Evolutionary conservation across 305 asterid genomes (phyloP), one percentile per base, ranked within the genome.

Genomic region (Solanum aculeatissimum): DNA sequence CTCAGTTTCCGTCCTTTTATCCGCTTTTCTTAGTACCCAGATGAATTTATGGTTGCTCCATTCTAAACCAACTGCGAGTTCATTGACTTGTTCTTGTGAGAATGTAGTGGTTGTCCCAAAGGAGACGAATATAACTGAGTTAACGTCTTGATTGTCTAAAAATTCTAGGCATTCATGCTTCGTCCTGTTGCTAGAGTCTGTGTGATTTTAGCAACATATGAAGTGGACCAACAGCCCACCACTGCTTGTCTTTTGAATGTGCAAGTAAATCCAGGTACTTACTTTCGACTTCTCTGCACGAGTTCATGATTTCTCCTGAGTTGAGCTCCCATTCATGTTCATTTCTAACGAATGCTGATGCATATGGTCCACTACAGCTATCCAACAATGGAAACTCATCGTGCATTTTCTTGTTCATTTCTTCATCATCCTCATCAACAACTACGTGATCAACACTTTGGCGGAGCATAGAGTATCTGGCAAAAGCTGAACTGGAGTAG

Each of bases 21-120:
- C 97, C 1, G 93, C 96, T 3, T 92, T 94, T 51, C 95, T 85
- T 10, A 94, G 83, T 18, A 91, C 95, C 98, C 98, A 94, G 0
- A 93, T 47, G 86, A 95, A 95, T 14, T 38, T 89, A 13, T 70
- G 84, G 7, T 49, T 80, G 32, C 96, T 89, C 7, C 42, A 84
- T 86, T 92, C 96, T 11, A 93, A 62, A 19, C 97, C 97, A 9
- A 81, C 25, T 1, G 95, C 97, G 25, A 94, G 87, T 79, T 94
- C 92, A 0, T 18, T 54, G 79, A 91, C 85, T 85, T 94, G 91
- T 5, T 81, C 54, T 0, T 85, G 75, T 0, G 93, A 80, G 2
- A 93, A 83, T 1, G 95, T 87, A 9, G 92, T 88, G 0, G 97
- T 91, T 1, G 96, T 91, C 25, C 97, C 98, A 47, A 92, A 94